A percentile compares a stretch with the other conserved stretches of the same genome.
These are phyloP conservation scores for Penicillium soppii DNA, from an alignment of 495 filamentous ascomycete genomes.

Conservation along the genomic window DNA sequence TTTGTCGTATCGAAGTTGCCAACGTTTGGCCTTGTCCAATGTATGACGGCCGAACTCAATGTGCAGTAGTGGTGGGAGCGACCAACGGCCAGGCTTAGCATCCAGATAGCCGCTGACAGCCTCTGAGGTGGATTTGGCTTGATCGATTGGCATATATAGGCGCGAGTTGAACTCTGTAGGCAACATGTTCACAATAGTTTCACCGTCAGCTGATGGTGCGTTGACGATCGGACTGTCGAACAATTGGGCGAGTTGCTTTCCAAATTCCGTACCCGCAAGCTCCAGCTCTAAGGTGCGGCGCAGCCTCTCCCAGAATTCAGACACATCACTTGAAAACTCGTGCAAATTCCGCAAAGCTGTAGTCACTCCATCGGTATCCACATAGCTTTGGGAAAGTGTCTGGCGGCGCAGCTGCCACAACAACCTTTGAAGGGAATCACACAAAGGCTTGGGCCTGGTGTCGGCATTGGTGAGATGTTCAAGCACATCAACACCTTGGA, in stretches of 20 bases:
- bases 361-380: conserved; percentile 45
- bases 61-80: conserved; percentile 50
- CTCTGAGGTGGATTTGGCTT: conserved; percentile 31
- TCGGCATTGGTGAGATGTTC: conserved; percentile 49
- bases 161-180: conserved; percentile 42
- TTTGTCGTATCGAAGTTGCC: conserved; percentile 57
- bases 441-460: conserved; percentile 51
- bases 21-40: conserved; percentile 51
- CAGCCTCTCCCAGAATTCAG: conserved; percentile 55
- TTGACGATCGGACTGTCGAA: conserved; percentile 41
- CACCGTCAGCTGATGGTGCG: neutral
- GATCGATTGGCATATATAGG: conserved; percentile 36
- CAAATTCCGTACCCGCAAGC: conserved; percentile 43
- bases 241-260: conserved; percentile 37
- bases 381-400: conserved; percentile 36
- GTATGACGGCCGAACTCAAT: conserved; percentile 60
- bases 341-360: conserved; percentile 43
- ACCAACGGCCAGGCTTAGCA: conserved; percentile 39
- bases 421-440: conserved; percentile 47
- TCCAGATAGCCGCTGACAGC: conserved; percentile 32
- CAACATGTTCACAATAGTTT: conserved; percentile 28
- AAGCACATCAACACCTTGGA: conserved; percentile 49
- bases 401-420: conserved; percentile 42
- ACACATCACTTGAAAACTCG: conserved; percentile 46
- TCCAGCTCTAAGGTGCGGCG: conserved; percentile 54